These are phyloP conservation scores for Lathyrus tuberosus DNA, from an alignment of 306 rosid genomes.

Conservation along the genomic window DNA sequence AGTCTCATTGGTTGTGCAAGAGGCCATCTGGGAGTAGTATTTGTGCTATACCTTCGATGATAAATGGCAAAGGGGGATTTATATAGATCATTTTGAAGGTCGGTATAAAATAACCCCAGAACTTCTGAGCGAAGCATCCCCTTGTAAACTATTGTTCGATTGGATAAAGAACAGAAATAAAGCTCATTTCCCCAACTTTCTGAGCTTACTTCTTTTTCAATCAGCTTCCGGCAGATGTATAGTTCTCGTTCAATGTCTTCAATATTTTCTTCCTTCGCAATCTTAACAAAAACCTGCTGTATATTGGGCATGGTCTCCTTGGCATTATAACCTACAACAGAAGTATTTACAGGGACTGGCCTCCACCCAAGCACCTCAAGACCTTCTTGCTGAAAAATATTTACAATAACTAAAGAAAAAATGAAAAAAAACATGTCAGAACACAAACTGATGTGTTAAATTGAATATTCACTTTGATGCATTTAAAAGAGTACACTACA, in stretches of 20 bases:
- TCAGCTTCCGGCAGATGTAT: constrained; percentile 92
- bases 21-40: constrained; percentile 99
- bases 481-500: constrained; percentile 23
- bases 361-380: constrained; percentile 99
- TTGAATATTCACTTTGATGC: constrained; percentile 8
- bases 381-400: constrained; percentile 90
- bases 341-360: constrained; percentile 89
- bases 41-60: constrained; percentile 98
- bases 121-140: constrained; percentile 99
- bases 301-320: constrained; percentile 93
- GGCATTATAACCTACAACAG: constrained; percentile 90
- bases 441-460: constrained; percentile 24
- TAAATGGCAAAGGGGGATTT: constrained; percentile 92
- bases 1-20: constrained; percentile 99
- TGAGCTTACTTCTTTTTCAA: constrained; percentile 81
- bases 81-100: constrained; percentile 88
- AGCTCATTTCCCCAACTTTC: constrained; percentile 96
- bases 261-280: constrained; percentile 86
- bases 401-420: constrained; percentile 73
- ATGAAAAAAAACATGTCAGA: constrained; percentile 47
- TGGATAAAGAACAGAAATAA: constrained; percentile 97
- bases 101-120: constrained; percentile 88
- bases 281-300: constrained; percentile 92
- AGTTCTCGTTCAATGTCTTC: constrained; percentile 96
- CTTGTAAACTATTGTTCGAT: constrained; percentile 95